These are phyloP conservation scores for Penicillium ucsense DNA, from an alignment of 495 filamentous ascomycete species.

Conservation along the genomic window DNA sequence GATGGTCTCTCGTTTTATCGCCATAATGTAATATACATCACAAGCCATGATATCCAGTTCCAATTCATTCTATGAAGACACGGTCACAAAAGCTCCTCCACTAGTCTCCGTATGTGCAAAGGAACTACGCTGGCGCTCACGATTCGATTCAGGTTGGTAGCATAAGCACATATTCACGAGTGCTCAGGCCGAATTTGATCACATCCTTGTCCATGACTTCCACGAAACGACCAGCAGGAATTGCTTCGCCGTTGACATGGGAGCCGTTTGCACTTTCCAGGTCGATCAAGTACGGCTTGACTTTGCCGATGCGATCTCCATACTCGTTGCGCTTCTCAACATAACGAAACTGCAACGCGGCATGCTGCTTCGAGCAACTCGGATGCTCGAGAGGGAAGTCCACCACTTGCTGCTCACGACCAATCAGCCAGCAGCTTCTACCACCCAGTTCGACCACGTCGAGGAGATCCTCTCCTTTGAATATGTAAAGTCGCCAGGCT, in stretches of 20 bases:
- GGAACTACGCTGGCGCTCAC: too few relatives aligned
- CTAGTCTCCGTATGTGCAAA: too few relatives aligned
- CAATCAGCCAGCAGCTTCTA: constrained; percentile 85
- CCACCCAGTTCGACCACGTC: constrained; percentile 66
- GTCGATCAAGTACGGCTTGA: constrained; percentile 88
- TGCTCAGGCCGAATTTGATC: constrained; percentile 76
- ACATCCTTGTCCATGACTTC: constrained; percentile 86
- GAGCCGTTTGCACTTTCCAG: constrained; percentile 92
- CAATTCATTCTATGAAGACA: neutral
- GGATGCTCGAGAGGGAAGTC: constrained; percentile 83
- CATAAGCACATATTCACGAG: constrained; percentile 81
- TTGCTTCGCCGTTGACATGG: constrained; percentile 60
- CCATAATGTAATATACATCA: constrained; percentile 3
- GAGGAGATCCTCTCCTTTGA: constrained; percentile 72
- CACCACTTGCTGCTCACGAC: constrained; percentile 66
- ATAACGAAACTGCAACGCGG: constrained; percentile 86
- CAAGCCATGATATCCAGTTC: constrained; percentile 1
- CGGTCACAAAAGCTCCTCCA: neutral
- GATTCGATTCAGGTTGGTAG: constrained; percentile 25
- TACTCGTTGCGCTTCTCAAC: constrained; percentile 75
- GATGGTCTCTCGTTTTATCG: neutral
- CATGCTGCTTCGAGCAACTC: constrained; percentile 89
- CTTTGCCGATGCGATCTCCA: constrained; percentile 69
- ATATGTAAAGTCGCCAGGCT: constrained; percentile 84
- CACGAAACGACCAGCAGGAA: constrained; percentile 69